phyloP scores from a whole-genome alignment of 169 alveolate species.

The Theileria parva region DNA sequence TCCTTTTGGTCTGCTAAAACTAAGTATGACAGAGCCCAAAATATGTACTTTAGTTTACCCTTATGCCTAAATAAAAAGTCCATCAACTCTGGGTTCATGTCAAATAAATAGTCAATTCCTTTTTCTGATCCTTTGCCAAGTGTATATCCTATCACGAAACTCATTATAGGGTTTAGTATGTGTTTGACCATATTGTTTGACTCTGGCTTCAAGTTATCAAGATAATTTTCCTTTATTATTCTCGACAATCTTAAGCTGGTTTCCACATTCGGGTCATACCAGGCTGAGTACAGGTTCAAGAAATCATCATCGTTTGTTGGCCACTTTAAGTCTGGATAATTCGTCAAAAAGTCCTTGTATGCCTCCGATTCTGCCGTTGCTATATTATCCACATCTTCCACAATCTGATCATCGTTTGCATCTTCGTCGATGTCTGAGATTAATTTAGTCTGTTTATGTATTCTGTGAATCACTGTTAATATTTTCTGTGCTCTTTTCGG shows the following conservation, averaged over 20 bases:
- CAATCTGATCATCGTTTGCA: conserved; percentile 27
- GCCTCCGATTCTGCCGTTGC: conserved; percentile 33
- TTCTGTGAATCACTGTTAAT: conserved; percentile 43
- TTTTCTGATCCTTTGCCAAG: conserved; percentile 13
- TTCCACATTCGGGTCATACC: conserved; percentile 35
- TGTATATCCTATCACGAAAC: conserved; percentile 32
- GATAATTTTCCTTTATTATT: conserved; percentile 35
- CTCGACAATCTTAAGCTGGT: conserved; percentile 4
- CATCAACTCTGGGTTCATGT: background rate
- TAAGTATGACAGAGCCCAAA: background rate
- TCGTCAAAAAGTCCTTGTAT: conserved; percentile 17
- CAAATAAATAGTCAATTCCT: background rate
- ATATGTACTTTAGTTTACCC: background rate
- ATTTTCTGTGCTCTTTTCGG: conserved; percentile 57
- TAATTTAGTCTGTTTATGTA: conserved; percentile 31
- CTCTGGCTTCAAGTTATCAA: conserved; percentile 10
- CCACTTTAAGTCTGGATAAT: conserved; percentile 55
- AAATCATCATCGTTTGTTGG: conserved; percentile 54
- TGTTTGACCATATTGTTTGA: conserved; percentile 24
- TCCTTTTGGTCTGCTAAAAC: background rate
- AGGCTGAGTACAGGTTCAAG: conserved; percentile 31
- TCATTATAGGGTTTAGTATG: conserved; percentile 24
- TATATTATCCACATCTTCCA: conserved; percentile 33
- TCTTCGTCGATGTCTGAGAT: conserved; percentile 14
- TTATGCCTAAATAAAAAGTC: background rate